phyloP scores from a whole-genome alignment of 1,284 basidiomycete genomes.

The Fomitopsis palustris region DNA sequence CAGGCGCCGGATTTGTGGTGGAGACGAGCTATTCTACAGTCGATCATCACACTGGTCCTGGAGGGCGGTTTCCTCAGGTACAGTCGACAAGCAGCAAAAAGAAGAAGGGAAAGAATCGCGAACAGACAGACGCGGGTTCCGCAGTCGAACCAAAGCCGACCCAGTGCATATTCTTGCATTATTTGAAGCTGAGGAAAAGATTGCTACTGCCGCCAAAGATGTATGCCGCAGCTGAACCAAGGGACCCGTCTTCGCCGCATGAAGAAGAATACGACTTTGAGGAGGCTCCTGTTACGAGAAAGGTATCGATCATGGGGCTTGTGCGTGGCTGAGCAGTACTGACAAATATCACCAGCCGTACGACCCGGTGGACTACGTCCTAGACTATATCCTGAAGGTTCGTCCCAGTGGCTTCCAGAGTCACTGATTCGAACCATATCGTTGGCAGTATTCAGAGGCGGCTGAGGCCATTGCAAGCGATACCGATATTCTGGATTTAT shows the following conservation, averaged over 20 bases:
- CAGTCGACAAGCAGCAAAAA: background rate
- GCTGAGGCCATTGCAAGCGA: slow-evolving; percentile 17
- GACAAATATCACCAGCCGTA: background rate
- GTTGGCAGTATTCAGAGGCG: slow-evolving; percentile 13
- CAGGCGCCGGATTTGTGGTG: background rate
- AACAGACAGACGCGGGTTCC: background rate
- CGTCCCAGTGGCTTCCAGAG: background rate
- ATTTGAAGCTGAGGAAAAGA: slow-evolving; percentile 15
- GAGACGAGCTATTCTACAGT: background rate
- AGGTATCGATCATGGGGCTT: background rate
- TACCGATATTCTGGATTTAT: slow-evolving; percentile 13
- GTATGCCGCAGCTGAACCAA: slow-evolving; percentile 15
- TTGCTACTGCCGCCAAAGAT: slow-evolving; percentile 6
- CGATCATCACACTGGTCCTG: slow-evolving; percentile 3
- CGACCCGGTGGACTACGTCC: slow-evolving; percentile 4
- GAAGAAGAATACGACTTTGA: slow-evolving; percentile 5
- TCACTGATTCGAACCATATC: background rate
- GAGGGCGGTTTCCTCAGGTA: background rate
- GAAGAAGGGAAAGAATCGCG: background rate
- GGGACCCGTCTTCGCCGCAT: slow-evolving; percentile 5
- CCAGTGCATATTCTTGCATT: slow-evolving; percentile 21
- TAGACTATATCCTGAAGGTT: slow-evolving; percentile 20
- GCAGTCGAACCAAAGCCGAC: slow-evolving; percentile 1
- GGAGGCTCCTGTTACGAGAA: background rate
- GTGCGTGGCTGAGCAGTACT: background rate